These are phyloP conservation scores for Gilbertella persicaria DNA, from an alignment of 371 early-diverging fungal genomes.

Conservation along the genomic window DNA sequence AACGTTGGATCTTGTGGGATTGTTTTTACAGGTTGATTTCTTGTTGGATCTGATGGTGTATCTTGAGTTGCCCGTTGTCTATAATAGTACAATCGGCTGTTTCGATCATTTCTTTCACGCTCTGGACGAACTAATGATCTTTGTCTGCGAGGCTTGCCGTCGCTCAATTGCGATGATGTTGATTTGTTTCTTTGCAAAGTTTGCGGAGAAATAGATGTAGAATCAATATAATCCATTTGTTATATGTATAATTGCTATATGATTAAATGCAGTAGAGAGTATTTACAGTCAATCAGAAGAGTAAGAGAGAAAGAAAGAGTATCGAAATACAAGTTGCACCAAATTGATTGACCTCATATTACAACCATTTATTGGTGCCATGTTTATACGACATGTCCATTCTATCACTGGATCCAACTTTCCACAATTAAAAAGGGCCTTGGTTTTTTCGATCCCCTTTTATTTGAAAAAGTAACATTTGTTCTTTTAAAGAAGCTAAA, in stretches of 20 bases:
- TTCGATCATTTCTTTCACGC: constrained; percentile 60
- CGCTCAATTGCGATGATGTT: constrained; percentile 11
- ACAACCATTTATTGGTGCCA: not conserved
- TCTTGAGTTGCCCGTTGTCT: constrained; percentile 42
- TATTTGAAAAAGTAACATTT: too few relatives aligned
- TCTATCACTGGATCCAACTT: constrained; percentile 18
- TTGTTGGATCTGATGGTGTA: constrained; percentile 37
- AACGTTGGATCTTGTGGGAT: not conserved
- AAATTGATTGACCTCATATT: constrained; percentile 14
- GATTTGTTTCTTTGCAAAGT: too few relatives aligned
- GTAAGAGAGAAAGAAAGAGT: constrained; percentile 2
- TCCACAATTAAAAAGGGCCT: too few relatives aligned
- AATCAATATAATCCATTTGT: too few relatives aligned
- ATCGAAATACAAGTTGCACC: constrained; percentile 12
- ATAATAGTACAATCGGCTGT: constrained; percentile 57
- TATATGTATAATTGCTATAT: too few relatives aligned
- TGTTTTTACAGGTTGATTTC: constrained; percentile 27
- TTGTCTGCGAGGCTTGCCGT: constrained; percentile 33
- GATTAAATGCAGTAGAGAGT: too few relatives aligned
- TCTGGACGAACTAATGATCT: constrained; percentile 74
- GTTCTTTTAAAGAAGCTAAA: too few relatives aligned
- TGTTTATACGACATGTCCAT: too few relatives aligned
- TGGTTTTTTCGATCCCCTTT: too few relatives aligned
- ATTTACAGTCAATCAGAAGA: too few relatives aligned
- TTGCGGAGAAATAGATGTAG: too few relatives aligned